Base-by-base conservation (phyloP, 2,329 filamentous ascomycete species). In the Calonectria multiphialidica region DNA sequence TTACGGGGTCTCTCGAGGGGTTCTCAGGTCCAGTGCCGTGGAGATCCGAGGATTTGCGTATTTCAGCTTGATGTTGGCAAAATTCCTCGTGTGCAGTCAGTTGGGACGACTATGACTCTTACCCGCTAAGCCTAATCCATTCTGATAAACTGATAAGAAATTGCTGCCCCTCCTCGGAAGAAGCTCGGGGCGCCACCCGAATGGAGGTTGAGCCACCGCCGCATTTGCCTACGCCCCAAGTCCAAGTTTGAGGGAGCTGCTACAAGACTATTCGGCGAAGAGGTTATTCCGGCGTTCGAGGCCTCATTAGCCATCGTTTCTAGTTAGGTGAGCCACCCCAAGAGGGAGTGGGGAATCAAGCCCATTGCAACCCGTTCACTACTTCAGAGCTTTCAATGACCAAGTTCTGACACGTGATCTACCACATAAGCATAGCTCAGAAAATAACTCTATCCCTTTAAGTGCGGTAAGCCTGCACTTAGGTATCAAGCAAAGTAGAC, bases 71-170 rank as follows among this genome's bases (percentile, higher is more conserved):
- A 77, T 75, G 80, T 78, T 77, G 82, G 80, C 81, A 85, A 85
- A 84, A 84, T 85, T 86, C 82, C 79, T 84, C 82, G 82, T 85
- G 84, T 83, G 83, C 80, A 83, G 78, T 79, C 77, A 80, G 76
- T 79, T 69, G 71, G 74, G 73, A 75, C 76, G 74, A 77, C 77
- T 81, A 80, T 84, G 82, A 85, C 81, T 84, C 81, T 80, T 80
- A 81, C 81, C 78, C 84, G 79, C 84, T 85, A 86, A 76, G 35
- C 83, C 81, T 16, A 21, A 77, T 81, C 55, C 8, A 81, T 76
- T 3, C 44, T 55, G 84, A 86, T 85, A 85, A 81, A 71, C 55
- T 70, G 84, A 85, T 86, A 86, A 84, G 80, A 66, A 74, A 68
- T 28, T 40, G 9, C 30, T 83, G 82, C 83, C 83, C 81, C 81